Base-by-base conservation (phyloP, 768 basidiomycete genomes). In the Solioccasus polychromus region DNA sequence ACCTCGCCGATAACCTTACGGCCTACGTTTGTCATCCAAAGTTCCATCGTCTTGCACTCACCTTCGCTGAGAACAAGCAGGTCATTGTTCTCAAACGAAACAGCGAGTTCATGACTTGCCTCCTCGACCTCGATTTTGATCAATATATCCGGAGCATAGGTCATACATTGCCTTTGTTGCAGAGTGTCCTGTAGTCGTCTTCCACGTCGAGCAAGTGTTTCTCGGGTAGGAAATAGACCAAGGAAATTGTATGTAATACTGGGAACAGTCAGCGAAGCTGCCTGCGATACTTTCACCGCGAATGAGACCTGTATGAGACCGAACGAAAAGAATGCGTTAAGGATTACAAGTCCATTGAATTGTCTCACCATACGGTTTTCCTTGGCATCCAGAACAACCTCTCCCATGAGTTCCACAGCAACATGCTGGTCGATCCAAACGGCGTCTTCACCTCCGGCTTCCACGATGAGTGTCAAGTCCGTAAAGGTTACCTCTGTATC, bases 151-250 rank as follows among this genome's bases (percentile, higher is more conserved):
- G 82, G 74, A 9, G 82, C 84, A 60, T 95, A 94, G 2, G 79
- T 78, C 10, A 80, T 79, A 23, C 62, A 73, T 51, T 84, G 80
- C 36, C 83, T 72, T 54, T 94, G 88, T 12, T 76, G 68, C 24
- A 77, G 73, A 3, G 92, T 92, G 42, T 82, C 79, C 42, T 93
- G 81, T 10, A 96, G 70, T 40, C 92, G 73, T 35, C 73, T 79
- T 12, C 93, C 92, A n/a, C 80, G 83, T 26, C 72, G 74, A 8
- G 79, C 72, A 3, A 93, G 72, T 1, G 80, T 68, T 62, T 94
- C 92, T 1, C 61, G 71, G 20, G 74, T 71, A 3, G 86, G 81
- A 17, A 94, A 73, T 25, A 90, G 74, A 5, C 80, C 79, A 26
- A 93, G 75, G 61, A 93, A 94, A 24, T 81, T 64, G 51, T 85